phyloP scores from a whole-genome alignment of 768 basidiomycete genomes.

The Leccinum ochraceum region DNA sequence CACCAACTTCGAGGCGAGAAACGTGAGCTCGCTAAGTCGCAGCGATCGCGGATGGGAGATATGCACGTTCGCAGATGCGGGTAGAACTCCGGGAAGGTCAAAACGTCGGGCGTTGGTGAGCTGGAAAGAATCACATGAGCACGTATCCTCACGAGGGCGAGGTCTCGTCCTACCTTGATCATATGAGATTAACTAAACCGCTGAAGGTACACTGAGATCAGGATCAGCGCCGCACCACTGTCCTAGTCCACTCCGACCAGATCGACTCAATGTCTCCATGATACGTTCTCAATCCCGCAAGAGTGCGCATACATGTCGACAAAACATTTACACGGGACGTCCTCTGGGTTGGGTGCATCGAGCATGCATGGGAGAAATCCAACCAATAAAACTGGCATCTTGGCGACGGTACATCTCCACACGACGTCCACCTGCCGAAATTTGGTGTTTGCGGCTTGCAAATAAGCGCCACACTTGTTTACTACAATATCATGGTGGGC shows the following conservation, averaged over 20 bases:
- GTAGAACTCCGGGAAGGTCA: constrained; percentile 53
- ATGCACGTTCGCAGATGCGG: constrained; percentile 45
- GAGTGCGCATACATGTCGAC: constrained; percentile 53
- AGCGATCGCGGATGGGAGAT: constrained; percentile 71
- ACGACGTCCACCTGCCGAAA: constrained; percentile 58
- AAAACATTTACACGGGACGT: constrained; percentile 46
- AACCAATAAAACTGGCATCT: constrained; percentile 43
- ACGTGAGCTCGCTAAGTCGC: constrained; percentile 62
- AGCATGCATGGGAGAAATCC: constrained; percentile 47
- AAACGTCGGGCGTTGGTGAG: constrained; percentile 18
- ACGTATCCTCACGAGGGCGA: background rate
- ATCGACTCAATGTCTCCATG: constrained; percentile 53
- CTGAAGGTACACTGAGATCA: constrained; percentile 57
- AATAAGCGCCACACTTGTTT: constrained; percentile 47
- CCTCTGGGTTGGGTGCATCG: constrained; percentile 26
- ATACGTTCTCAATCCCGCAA: constrained; percentile 39
- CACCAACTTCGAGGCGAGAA: constrained; percentile 58
- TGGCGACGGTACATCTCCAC: constrained; percentile 57
- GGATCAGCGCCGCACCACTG: constrained; percentile 51
- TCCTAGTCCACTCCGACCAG: constrained; percentile 48
- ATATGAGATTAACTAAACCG: constrained; percentile 52
- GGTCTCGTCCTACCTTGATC: constrained; percentile 43
- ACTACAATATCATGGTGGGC: constrained; percentile 45
- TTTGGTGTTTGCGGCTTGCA: constrained; percentile 46
- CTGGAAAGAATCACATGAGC: constrained; percentile 15